A percentile compares a stretch with the other conserved stretches of the same genome.
phyloP scores from a whole-genome alignment of 1,139 yeast species.

The Pichia inconspicua region DNA sequence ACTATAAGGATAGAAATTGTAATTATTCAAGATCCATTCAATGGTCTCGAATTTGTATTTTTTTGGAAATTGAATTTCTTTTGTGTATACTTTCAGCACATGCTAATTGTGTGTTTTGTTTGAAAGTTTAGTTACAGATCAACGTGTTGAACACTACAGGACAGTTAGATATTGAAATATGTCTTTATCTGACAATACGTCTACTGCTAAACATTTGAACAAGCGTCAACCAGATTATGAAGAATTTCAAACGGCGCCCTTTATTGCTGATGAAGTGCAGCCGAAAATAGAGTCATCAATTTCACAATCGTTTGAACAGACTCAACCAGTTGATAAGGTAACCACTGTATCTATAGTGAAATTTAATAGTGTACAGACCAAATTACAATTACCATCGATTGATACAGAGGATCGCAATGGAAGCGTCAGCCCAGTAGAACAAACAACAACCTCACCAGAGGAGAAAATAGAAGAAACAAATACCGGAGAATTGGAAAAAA shows the following conservation, averaged over 20 bases:
- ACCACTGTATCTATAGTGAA: background rate
- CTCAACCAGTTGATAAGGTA: background rate
- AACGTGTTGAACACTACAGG: background rate
- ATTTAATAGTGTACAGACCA: too few relatives aligned
- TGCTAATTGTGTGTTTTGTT: background rate
- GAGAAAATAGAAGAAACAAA: background rate
- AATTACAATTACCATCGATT: background rate
- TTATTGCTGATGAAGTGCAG: background rate
- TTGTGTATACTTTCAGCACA: background rate
- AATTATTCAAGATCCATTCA: background rate
- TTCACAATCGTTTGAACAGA: background rate
- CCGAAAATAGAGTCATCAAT: background rate
- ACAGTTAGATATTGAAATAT: background rate
- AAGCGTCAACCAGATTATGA: background rate
- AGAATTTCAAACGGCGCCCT: background rate
- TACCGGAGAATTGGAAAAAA: background rate
- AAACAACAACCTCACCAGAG: background rate
- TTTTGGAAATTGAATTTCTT: background rate
- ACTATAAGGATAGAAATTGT: background rate
- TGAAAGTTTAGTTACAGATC: background rate
- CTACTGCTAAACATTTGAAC: background rate
- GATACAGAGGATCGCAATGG: background rate
- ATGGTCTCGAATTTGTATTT: background rate
- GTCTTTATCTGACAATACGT: background rate
- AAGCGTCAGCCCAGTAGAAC: background rate